Evolutionary conservation across 164 flowering plant species (phyloP).

Genomic region (Dillenia suffruticosa): DNA sequence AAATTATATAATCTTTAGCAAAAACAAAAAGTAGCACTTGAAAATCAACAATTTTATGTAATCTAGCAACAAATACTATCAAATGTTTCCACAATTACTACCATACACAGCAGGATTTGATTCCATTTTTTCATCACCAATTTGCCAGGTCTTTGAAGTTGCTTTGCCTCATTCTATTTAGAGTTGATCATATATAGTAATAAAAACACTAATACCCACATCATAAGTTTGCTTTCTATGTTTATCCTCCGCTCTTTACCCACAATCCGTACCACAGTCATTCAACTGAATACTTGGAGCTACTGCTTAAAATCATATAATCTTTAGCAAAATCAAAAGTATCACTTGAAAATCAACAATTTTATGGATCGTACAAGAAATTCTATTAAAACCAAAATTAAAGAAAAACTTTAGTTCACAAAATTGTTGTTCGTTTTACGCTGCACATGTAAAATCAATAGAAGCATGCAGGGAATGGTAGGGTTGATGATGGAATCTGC

Average conservation of each 20-base stretch:
- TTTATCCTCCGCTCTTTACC: not conserved
- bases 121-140: no score
- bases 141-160: no score
- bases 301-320: not conserved
- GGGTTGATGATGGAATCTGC: slow-evolving; percentile 45
- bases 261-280: not conserved
- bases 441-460: no score
- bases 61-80: no score
- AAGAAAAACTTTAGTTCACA: not conserved
- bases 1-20: no score
- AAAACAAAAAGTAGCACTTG: not conserved
- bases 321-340: not conserved
- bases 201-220: no score
- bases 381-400: no score
- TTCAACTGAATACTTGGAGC: not conserved
- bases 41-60: not conserved
- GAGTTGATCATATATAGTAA: slow-evolving; percentile 4
- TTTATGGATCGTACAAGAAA: not conserved
- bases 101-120: no score
- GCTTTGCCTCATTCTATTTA: no score
- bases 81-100: no score
- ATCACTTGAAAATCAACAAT: not conserved
- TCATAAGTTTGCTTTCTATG: not conserved
- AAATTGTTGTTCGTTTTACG: no score
- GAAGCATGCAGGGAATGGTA: slow-evolving; percentile 38